Base-by-base conservation (phyloP, 495 filamentous ascomycete species). In the Pseudomonodictys pantanalensis region DNA sequence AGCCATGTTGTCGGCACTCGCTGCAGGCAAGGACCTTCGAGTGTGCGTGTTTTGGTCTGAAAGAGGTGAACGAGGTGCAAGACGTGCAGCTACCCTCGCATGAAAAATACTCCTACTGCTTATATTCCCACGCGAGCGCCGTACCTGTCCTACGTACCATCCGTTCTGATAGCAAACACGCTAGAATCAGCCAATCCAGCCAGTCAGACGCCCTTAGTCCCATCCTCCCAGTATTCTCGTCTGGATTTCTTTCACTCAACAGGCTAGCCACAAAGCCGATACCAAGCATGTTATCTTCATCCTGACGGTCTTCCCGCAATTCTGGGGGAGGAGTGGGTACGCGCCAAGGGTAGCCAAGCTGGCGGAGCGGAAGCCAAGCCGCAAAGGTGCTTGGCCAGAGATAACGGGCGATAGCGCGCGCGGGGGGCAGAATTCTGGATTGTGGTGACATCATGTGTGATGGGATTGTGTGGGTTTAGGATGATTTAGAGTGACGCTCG, bases 271-370 rank as follows among this genome's bases (percentile, higher is more conserved):
- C 5, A 7, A 20, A 28, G 15, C 12, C 3, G 3, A 22, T 33
- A 18, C 57, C 28, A 51, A 52, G 51, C 11, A 18, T 30, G 59
- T 56, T 62, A 62, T 62, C 52, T 62, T 28, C 56, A 32, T 26
- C 23, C 22, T 18, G 6, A 35, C 15, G 32, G 15, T 15, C 32
- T 7, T 35, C 8, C 15, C 12, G 38, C n/a, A 25, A 29, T 12
- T 48, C 26, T 50, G 48, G 35, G 51, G 57, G 58, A 48, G 47
- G 56, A 53, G 56, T 45, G 48, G 35, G 48, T 52, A 4, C 3
- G 9, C 22, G 51, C 49, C 58, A n/a, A 55, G 51, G 28, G 29
- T n/a, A n/a, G n/a, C n/a, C n/a, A n/a, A n/a, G n/a, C n/a, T n/a
- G 12, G 50, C 51, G 58, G 58, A 61, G 51, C 58, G 51, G 49